A percentile compares a stretch with the other conserved stretches of the same genome.
Evolutionary conservation across 208 protist genomes (phyloP).

Genomic region (Trypanosoma cruzi): DNA sequence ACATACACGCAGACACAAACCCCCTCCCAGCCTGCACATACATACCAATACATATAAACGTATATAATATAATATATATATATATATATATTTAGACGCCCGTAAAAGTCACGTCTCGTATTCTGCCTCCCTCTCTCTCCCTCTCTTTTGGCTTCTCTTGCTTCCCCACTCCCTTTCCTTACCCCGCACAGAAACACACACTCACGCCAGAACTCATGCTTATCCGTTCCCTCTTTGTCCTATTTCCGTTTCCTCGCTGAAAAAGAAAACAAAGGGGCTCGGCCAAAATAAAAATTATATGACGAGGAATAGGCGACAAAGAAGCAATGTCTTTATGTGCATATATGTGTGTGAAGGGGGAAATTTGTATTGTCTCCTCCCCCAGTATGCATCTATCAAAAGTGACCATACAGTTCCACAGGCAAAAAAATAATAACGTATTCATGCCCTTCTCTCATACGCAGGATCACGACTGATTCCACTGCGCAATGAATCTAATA

Average conservation of each 20-base stretch:
- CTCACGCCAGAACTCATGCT: too few species aligned
- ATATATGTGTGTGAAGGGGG: not conserved
- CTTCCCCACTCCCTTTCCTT: too few species aligned
- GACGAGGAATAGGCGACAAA: not conserved
- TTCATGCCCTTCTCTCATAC: not conserved
- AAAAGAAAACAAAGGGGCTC: not conserved
- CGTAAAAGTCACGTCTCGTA: too few species aligned
- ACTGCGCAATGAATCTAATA: constrained; percentile 4
- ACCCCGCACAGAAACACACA: too few species aligned
- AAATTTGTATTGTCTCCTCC: not conserved
- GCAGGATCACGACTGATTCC: not conserved
- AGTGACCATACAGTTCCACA: too few species aligned
- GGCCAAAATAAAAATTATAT: not conserved
- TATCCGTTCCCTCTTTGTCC: not conserved
- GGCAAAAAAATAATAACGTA: not conserved
- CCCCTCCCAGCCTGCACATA: not conserved
- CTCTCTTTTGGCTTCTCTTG: not conserved
- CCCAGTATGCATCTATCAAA: constrained; percentile 1
- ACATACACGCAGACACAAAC: not conserved
- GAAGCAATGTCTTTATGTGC: not conserved
- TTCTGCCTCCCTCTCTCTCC: not conserved
- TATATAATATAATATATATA: too few species aligned
- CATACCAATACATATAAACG: not conserved
- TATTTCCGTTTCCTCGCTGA: not conserved
- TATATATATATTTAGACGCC: too few species aligned